phyloP scores from a whole-genome alignment of 306 rosid species.

The Trifolium fragiferum region DNA sequence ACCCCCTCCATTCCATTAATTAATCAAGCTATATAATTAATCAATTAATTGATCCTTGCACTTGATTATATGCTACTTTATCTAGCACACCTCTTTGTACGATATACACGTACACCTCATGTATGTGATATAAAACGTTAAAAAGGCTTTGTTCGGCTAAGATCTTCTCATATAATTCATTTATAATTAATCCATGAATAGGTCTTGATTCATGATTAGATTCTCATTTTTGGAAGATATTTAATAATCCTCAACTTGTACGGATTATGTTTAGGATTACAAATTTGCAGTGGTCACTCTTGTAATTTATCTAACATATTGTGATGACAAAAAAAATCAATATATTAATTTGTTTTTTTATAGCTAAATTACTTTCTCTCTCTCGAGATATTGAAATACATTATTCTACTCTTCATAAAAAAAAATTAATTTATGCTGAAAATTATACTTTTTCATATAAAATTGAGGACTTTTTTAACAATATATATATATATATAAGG shows the following conservation, averaged over 20 bases:
- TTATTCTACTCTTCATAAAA: no score
- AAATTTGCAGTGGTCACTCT: slow-evolving; percentile 24
- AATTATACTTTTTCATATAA: no score
- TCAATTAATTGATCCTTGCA: slow-evolving; percentile 4
- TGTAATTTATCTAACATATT: not conserved
- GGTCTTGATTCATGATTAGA: slow-evolving; percentile 42
- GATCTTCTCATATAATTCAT: slow-evolving; percentile 4
- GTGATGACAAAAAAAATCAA: no score
- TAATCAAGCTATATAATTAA: slow-evolving; percentile 23
- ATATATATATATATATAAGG: no score
- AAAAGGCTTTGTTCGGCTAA: slow-evolving; percentile 13
- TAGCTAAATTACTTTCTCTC: no score
- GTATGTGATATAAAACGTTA: not conserved
- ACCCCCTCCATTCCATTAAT: slow-evolving; percentile 15
- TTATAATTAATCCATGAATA: slow-evolving; percentile 2
- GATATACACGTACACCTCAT: slow-evolving; percentile 30
- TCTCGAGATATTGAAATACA: no score
- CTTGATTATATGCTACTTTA: slow-evolving; percentile 33
- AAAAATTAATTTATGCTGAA: no score
- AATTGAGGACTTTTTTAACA: no score
- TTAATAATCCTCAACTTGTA: slow-evolving; percentile 31
- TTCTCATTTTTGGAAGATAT: slow-evolving; percentile 37
- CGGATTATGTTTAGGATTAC: slow-evolving; percentile 32
- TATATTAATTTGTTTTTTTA: no score
- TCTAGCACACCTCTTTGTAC: slow-evolving; percentile 22